Evolutionary conservation across 2,329 filamentous ascomycete genomes (phyloP).

Genomic region (Ophidiomyces ophidiicola): DNA sequence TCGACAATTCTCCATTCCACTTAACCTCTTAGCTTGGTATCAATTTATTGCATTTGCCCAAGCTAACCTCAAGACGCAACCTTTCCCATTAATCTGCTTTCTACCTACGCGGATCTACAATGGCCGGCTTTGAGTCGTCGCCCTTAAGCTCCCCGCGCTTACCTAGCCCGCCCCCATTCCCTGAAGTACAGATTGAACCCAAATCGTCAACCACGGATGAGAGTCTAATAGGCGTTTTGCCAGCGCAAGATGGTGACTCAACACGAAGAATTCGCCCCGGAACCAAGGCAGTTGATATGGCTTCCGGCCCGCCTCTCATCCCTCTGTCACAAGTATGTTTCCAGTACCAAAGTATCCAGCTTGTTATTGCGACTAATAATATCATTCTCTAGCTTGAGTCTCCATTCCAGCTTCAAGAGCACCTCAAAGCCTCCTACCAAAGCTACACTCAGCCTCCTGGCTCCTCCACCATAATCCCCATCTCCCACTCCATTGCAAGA

Average conservation of each 20-base stretch:
- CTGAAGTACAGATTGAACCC: conserved; percentile 81
- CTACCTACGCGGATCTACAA: conserved; percentile 18
- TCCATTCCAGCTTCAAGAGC: conserved; percentile 92
- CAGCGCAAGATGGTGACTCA: conserved; percentile 57
- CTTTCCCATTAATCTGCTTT: no score
- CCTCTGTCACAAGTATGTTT: conserved; percentile 62
- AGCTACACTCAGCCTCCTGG: conserved; percentile 55
- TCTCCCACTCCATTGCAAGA: conserved; percentile 62
- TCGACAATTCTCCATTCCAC: no score
- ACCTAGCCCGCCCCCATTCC: conserved; percentile 84
- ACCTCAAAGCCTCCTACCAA: conserved; percentile 84
- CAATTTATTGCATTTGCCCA: no score
- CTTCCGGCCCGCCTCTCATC: conserved; percentile 75
- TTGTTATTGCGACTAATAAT: conserved; percentile 5
- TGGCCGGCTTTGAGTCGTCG: conserved; percentile 37
- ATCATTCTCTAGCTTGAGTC: conserved; percentile 63
- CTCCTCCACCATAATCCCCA: conserved; percentile 52
- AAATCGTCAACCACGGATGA: conserved; percentile 59
- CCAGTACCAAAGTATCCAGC: neutral
- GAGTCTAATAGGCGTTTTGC: conserved; percentile 46
- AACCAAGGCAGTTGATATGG: conserved; percentile 86
- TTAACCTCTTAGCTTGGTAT: no score
- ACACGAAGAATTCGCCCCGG: conserved; percentile 81
- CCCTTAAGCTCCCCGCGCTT: conserved; percentile 75
- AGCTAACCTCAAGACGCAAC: no score